Evolutionary conservation across 192 early-diverging fungal genomes (phyloP).

Genomic region (Gorgonomyces haynaldii): DNA sequence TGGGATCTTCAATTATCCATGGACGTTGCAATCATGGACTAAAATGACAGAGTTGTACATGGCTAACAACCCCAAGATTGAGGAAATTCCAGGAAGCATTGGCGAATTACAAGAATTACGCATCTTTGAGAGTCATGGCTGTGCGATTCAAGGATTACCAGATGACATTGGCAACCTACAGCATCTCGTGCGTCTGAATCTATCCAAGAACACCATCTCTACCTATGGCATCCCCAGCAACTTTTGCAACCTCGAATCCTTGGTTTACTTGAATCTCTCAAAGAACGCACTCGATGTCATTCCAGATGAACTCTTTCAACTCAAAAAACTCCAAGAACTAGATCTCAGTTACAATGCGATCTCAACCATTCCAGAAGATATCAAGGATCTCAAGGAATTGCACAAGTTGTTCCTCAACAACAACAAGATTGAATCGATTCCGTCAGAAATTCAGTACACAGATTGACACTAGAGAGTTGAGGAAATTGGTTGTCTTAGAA

Average conservation of each 20-base stretch:
- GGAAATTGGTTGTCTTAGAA: constrained; percentile 25
- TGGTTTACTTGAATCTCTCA: constrained; percentile 26
- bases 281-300: constrained; percentile 30
- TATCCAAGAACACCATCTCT: constrained; percentile 31
- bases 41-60: too few relatives aligned
- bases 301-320: constrained; percentile 34
- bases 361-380: constrained; percentile 26
- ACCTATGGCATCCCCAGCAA: constrained; percentile 25
- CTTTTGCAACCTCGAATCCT: constrained; percentile 13
- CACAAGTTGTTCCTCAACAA: constrained; percentile 26
- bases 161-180: too few relatives aligned
- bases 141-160: too few relatives aligned
- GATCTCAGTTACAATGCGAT: constrained; percentile 30
- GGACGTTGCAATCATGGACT: too few relatives aligned
- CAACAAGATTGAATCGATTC: constrained; percentile 32
- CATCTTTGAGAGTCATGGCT: too few relatives aligned
- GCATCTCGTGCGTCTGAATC: too few relatives aligned
- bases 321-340: constrained; percentile 22
- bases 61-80: too few relatives aligned
- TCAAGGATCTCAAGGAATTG: constrained; percentile 24
- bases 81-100: too few relatives aligned
- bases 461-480: constrained; percentile 9
- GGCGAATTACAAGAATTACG: too few relatives aligned
- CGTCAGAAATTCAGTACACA: constrained; percentile 25
- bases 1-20: too few relatives aligned